Base-by-base conservation (phyloP, 1,139 yeast species). In the Scheffersomyces titani region DNA sequence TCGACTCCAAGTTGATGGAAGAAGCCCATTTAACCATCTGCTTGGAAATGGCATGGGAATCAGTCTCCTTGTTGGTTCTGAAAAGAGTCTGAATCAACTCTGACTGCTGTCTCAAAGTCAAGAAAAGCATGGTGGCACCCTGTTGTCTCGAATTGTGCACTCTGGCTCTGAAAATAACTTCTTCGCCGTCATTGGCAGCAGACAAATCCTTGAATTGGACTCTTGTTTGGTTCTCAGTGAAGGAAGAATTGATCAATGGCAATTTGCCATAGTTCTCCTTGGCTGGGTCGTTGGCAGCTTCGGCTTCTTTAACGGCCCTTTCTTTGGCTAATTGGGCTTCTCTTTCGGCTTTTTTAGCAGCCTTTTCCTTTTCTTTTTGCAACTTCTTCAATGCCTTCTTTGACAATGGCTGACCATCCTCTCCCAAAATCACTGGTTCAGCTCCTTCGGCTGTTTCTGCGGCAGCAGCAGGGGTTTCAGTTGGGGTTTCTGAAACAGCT, bases 21-120 rank as follows among this genome's bases (percentile, higher is more conserved):
- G 96, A 92, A 50, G 93, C 89, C 97, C 98, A 94, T 77, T 94
- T 94, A 64, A 93, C 97, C 96, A 96, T 90, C 74, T 90, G 97
- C 78, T 94, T 94, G 55, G 97, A 90, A 57, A 96, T 82, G 40
- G 86, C 77, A 40, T 82, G 83, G 59, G 84, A 84, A 68, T 86
- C 85, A 54, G 79, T 73, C 62, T 81, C 84, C 61, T 72, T 71
- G 63, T 84, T 83, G 59, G 88, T 85, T 71, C 90, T 90, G 62
- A 92, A 80, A 64, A 94, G 83, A 57, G 91, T 97, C 81, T 93
- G 98, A 66, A 93, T 85, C 69, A 89, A 77, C 57, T 85, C 83
- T 56, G 86, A 80, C 78, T 92, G 97, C 79, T 94, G 99, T 80
- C 99, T 90, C 69, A 94, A 85, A 30, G 96, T 86, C 66, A 94